Evolutionary conservation across 345 rosid species (phyloP), one percentile per base, ranked within the genome.

Genomic region (Pistacia atlantica): DNA sequence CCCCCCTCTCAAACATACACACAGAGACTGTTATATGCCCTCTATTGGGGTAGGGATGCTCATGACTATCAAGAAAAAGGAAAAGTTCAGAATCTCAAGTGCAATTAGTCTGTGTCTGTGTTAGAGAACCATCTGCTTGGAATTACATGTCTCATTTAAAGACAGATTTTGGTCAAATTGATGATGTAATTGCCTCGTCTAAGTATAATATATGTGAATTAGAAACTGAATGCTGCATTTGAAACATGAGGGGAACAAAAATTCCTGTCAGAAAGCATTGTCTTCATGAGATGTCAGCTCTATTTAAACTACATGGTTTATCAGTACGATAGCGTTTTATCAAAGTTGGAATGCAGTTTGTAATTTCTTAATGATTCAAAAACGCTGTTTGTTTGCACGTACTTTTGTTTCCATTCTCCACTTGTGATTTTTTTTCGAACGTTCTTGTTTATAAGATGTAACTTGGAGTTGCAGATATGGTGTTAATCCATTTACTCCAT

Each of bases 401-500:
- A 13, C 18, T 66, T 56, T 54, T 55, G 5, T 20, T 8, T 66
- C 45, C 45, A 33, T 56, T 65, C 38, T 66, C 61, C 3, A 31
- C 2, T 55, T 38, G 1, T 48, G 56, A 35, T 70, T 28, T 54
- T 49, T 31, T 73, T 4, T 18, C 4, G 1, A 66, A 68, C 22
- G 49, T 73, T 68, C 64, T 64, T 73, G 37, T 76, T 65, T 74
- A 9, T 69, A 76, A 66, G 58, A 67, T 56, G 3, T 74, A 69
- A 77, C 74, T 73, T 67, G 69, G 56, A 31, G 69, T 69, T 86
- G 74, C 91, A 93, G 98, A 77, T 76, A 83, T 83, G 98, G 97
- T 56, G 95, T 90, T 80, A 88, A 80, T 81, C 97, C 98, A 0
- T 84, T 93, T 61, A 86, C 97, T 59, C 92, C 95, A 59, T 78